Evolutionary conservation across 495 filamentous ascomycete genomes (phyloP), one percentile per base, ranked within the genome.

Genomic region (Sabuloglossum arenarium): DNA sequence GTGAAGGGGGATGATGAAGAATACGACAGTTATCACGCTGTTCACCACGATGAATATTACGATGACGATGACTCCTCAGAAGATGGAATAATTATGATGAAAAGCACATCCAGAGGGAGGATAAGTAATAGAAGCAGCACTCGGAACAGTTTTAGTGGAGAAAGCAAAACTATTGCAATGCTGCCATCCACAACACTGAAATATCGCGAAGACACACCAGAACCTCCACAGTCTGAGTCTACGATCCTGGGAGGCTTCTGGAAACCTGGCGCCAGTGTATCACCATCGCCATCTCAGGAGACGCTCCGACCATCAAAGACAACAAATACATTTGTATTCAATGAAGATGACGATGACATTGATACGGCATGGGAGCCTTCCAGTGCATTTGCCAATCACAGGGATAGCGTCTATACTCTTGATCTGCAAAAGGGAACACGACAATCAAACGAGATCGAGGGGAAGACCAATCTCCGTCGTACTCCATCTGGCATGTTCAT

Each of bases 131-230:
- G 54, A 37, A 74, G 67, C 46, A 79, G 69, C 14, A 71, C 74
- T 16, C 66, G 74, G 47, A 72, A 71, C 59, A 81, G 71, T 58
- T 73, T 73, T 53, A 75, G 63, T 51, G 66, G 65, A 29, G 88
- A 94, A 58, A 85, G 83, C 69, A 91, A 85, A 65, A 95, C 85
- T 12, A 98, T 98, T 65, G 89, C 87, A 10, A 93, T 86, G 70
- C 73, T 98, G 21, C 88, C 88, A 6, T 85, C 87, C 0, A 97
- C 91, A 3, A 96, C 85, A 6, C 71, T 98, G 16, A 98, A 97
- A 64, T 91, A 88, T 60, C 75, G 82, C 32, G 79, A 82, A 30
- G 91, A 91, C 58, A 82, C 84, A 0, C 73, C 77, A 9, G 74
- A 69, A 16, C 58, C 64, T 67, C 73, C 73, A 63, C 73, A 80